These are phyloP conservation scores for Castanopsis chinensis DNA, from an alignment of 306 rosid genomes.

Conservation along the genomic window DNA sequence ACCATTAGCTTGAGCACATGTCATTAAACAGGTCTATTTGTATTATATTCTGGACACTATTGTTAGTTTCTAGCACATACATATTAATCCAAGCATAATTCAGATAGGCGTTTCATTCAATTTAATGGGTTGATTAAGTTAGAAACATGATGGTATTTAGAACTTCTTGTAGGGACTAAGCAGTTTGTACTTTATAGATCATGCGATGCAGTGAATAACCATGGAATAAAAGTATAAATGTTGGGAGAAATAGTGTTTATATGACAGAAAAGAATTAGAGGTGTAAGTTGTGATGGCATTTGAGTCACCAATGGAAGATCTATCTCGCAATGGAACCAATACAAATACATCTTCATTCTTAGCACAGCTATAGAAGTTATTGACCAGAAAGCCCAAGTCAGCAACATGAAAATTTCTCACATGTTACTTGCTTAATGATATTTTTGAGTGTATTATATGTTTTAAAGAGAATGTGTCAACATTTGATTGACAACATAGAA, in stretches of 20 bases:
- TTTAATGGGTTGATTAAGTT: too few species aligned
- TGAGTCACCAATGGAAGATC: not conserved
- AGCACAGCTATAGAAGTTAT: not conserved
- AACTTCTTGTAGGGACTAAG: too few species aligned
- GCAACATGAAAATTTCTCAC: not conserved
- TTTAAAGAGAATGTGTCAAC: not conserved
- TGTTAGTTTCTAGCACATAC: too few species aligned
- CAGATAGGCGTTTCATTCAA: too few species aligned
- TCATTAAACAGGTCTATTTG: too few species aligned
- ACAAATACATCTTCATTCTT: not conserved
- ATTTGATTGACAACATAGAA: not conserved
- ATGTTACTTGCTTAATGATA: not conserved
- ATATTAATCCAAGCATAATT: too few species aligned
- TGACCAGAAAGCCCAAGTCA: not conserved
- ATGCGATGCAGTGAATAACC: too few species aligned
- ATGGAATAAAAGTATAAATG: too few species aligned
- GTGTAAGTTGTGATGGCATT: not conserved
- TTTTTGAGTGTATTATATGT: not conserved
- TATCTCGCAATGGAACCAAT: not conserved
- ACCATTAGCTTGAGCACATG: too few species aligned
- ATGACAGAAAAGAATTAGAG: not conserved
- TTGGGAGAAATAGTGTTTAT: not conserved
- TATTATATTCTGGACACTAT: too few species aligned
- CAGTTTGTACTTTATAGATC: too few species aligned
- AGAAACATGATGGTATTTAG: too few species aligned